A percentile compares a stretch with the other conserved stretches of the same genome.
Conservation (phyloP, 2,329 filamentous ascomycete genomes). For the Xylaria sp. region DNA sequence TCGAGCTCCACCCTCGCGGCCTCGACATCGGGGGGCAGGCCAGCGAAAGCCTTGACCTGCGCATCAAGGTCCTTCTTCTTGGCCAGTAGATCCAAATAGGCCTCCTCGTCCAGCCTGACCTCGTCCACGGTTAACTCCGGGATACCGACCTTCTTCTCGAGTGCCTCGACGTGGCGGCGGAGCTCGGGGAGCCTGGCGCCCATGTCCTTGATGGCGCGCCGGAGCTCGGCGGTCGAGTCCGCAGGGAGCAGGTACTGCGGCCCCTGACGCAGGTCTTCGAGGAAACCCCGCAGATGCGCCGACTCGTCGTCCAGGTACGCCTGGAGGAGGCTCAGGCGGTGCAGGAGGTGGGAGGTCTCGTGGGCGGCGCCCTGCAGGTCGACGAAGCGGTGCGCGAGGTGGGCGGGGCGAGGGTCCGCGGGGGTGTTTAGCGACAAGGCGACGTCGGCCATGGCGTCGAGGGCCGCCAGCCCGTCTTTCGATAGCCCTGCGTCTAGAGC, state of each 20-base stretch:
- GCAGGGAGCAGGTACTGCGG: conserved; percentile 63
- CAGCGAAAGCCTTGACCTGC: conserved; percentile 73
- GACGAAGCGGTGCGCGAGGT: conserved; percentile 64
- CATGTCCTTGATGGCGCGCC: conserved; percentile 75
- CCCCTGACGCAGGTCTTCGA: conserved; percentile 56
- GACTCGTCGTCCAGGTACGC: conserved; percentile 65
- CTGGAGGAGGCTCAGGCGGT: conserved; percentile 67
- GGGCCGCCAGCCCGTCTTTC: conserved; percentile 63
- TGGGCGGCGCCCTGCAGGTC: conserved; percentile 65
- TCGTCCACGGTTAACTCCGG: conserved; percentile 62
- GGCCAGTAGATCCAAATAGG: conserved; percentile 66
- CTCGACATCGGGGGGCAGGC: conserved; percentile 76
- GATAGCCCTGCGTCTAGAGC: conserved; percentile 66
- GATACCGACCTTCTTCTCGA: conserved; percentile 50
- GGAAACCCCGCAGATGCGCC: conserved; percentile 52
- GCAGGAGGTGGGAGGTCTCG: conserved; percentile 65
- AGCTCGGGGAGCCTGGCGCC: conserved; percentile 75
- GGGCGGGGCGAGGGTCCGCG: conserved; percentile 44
- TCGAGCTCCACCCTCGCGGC: conserved; percentile 78
- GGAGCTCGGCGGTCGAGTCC: conserved; percentile 68
- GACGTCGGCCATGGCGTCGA: conserved; percentile 68
- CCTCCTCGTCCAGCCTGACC: conserved; percentile 67
- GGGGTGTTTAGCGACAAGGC: conserved; percentile 62
- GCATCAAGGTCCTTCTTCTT: conserved; percentile 69
- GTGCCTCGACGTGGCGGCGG: conserved; percentile 61